Evolutionary conservation across 192 early-diverging fungal species (phyloP).

Genomic region (Diversispora eburnea): DNA sequence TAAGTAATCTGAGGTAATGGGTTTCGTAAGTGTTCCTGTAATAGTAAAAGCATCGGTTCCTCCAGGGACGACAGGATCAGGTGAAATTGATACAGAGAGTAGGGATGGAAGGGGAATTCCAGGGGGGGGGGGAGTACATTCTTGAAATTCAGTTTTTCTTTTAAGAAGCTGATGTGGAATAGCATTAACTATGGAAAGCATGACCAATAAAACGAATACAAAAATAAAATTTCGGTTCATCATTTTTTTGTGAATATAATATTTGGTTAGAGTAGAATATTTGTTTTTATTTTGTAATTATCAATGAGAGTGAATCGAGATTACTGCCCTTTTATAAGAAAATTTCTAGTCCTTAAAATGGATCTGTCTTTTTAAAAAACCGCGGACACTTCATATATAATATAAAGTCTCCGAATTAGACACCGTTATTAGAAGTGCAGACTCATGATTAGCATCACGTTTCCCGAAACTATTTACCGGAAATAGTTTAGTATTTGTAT

Average conservation of each 20-base stretch:
- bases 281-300: background rate
- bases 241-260: background rate
- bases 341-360: too few relatives aligned
- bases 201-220: constrained; percentile 20
- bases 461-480: too few relatives aligned
- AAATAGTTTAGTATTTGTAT: too few relatives aligned
- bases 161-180: constrained; percentile 14
- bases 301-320: background rate
- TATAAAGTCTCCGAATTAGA: too few relatives aligned
- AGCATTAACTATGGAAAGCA: constrained; percentile 17
- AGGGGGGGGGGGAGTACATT: background rate
- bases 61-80: constrained; percentile 16
- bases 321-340: background rate
- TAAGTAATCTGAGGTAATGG: background rate
- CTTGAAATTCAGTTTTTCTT: constrained; percentile 4
- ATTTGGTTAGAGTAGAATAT: too few relatives aligned
- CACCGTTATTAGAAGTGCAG: too few relatives aligned
- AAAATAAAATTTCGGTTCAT: constrained; percentile 6
- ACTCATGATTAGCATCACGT: too few relatives aligned
- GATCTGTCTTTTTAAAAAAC: too few relatives aligned
- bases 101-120: too few relatives aligned
- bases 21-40: constrained; percentile 1
- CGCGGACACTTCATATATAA: too few relatives aligned
- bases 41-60: background rate
- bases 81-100: constrained; percentile 24